These are phyloP conservation scores for Rubroboletus pulcherrimus DNA, from an alignment of 768 basidiomycete species.

Conservation along the genomic window DNA sequence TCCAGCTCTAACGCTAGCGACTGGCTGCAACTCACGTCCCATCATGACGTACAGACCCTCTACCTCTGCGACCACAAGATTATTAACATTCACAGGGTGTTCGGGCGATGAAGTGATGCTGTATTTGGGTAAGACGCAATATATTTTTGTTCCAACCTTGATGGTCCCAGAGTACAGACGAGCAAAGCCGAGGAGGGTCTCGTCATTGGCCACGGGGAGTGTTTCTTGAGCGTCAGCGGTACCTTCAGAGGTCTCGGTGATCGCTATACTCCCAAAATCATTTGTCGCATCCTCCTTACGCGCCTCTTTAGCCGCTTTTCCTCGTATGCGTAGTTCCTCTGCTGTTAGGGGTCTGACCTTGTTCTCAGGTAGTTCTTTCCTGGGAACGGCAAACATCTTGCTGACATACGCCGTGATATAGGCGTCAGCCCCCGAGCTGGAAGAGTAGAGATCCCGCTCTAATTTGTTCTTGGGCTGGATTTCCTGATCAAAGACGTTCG, in stretches of 20 bases:
- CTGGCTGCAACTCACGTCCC: conserved; percentile 89
- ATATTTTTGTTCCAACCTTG: conserved; percentile 55
- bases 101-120: conserved; percentile 54
- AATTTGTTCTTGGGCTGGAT: conserved; percentile 69
- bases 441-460: conserved; percentile 79
- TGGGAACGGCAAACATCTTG: conserved; percentile 96
- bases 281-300: conserved; percentile 33
- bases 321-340: conserved; percentile 75
- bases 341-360: conserved; percentile 73
- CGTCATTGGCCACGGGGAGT: conserved; percentile 28
- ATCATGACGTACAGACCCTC: conserved; percentile 93
- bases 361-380: conserved; percentile 79
- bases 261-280: conserved; percentile 11
- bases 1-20: conserved; percentile 80
- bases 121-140: conserved; percentile 87
- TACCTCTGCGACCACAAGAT: conserved; percentile 58
- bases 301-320: conserved; percentile 50
- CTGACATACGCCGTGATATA: conserved; percentile 84
- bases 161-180: conserved; percentile 90
- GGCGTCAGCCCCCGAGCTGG: conserved; percentile 54
- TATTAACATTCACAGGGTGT: conserved; percentile 65
- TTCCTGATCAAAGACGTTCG: conserved; percentile 60
- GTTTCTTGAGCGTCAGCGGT: neutral
- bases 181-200: conserved; percentile 88
- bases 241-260: conserved; percentile 3